Conservation (phyloP, 1,284 basidiomycete genomes). For the Dichomitus squalens region DNA sequence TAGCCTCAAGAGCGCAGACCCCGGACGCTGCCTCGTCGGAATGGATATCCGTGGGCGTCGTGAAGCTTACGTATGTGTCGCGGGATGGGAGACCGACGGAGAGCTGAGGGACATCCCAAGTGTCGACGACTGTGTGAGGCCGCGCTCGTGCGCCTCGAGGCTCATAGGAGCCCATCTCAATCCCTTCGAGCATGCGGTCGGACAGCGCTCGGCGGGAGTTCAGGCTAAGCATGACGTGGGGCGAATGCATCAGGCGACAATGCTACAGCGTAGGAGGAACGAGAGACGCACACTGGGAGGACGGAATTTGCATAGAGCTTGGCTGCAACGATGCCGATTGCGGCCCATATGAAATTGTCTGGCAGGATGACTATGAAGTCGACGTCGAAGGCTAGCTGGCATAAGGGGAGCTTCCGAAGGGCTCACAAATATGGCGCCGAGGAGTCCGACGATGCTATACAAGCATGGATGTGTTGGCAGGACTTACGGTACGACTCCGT, state of each 20-base stretch:
- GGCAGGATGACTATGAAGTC: background rate
- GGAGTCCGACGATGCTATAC: background rate
- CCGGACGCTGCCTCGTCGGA: no score
- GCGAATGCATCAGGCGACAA: no score
- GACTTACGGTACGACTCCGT: no score
- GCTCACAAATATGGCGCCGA: background rate
- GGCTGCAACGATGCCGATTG: background rate
- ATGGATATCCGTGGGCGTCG: background rate
- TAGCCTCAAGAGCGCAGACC: no score
- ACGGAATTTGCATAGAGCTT: background rate
- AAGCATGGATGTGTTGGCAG: no score
- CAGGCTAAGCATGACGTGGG: background rate
- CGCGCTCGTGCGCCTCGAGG: background rate
- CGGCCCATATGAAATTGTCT: background rate
- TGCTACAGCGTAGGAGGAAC: no score
- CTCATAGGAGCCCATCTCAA: background rate
- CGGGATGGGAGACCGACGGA: background rate
- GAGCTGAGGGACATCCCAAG: background rate
- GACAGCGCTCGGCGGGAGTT: background rate
- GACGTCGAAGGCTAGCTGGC: background rate
- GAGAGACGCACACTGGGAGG: background rate
- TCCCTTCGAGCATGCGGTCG: background rate
- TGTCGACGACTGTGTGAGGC: background rate
- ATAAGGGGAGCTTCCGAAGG: background rate
- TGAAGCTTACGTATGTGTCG: background rate